Percentiles rank a stretch among this genome's conserved stretches.
Conservation (phyloP, 208 protist genomes). For the Leishmania aethiopica region DNA sequence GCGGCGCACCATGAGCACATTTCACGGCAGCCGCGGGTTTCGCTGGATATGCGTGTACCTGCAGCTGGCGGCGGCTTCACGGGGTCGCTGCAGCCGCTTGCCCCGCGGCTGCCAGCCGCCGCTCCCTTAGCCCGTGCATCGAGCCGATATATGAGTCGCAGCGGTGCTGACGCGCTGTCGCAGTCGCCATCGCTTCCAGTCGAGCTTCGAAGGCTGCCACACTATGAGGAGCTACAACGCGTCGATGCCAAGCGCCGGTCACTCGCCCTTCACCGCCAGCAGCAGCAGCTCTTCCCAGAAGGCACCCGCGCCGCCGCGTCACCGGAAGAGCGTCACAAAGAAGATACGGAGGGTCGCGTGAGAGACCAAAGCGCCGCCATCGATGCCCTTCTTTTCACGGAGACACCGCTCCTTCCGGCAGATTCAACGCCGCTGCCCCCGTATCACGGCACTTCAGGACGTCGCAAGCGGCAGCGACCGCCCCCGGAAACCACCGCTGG, state of each 20-base stretch:
- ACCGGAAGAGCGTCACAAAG: background rate
- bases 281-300: background rate
- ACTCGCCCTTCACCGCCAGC: conserved; percentile 10
- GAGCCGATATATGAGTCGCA: background rate
- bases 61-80: conserved; percentile 6
- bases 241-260: conserved; percentile 16
- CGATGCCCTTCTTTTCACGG: conserved; percentile 24
- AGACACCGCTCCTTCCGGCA: conserved; percentile 11
- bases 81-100: conserved; percentile 38
- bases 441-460: background rate
- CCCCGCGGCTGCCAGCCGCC: conserved; percentile 20
- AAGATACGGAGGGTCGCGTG: background rate
- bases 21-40: background rate
- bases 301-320: background rate
- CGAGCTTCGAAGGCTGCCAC: conserved; percentile 7
- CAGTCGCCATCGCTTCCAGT: conserved; percentile 1
- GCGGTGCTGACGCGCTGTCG: background rate
- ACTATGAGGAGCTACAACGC: conserved; percentile 20
- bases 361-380: conserved; percentile 1
- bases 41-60: conserved; percentile 9
- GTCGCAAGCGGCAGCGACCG: conserved; percentile 22
- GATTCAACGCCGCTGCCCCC: background rate
- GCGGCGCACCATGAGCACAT: background rate
- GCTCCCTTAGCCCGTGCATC: background rate
- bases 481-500: background rate